Conservation (phyloP, 2,329 filamentous ascomycete genomes). For the Beauveria australis region DNA sequence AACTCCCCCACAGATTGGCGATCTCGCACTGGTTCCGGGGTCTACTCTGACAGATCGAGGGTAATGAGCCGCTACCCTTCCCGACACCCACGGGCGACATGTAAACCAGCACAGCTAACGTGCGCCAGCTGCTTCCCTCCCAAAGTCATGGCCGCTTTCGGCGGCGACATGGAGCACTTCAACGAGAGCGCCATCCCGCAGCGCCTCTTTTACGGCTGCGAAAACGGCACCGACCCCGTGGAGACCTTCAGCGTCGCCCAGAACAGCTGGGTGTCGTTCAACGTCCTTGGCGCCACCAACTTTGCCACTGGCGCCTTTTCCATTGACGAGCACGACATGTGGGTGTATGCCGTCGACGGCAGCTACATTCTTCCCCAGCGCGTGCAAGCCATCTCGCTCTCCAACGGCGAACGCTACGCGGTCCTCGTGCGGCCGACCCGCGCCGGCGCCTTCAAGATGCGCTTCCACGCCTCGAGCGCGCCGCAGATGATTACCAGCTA, state of each 20-base stretch:
- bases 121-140: conserved; percentile 28
- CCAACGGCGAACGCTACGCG: conserved; percentile 47
- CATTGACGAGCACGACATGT: conserved; percentile 46
- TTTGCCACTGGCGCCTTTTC: conserved; percentile 36
- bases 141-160: conserved; percentile 30
- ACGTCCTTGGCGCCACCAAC: conserved; percentile 44
- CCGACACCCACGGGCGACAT: no score
- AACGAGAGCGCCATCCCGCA: conserved; percentile 32
- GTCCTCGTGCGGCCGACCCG: conserved; percentile 39
- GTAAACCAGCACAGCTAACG: not conserved
- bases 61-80: conserved; percentile 16
- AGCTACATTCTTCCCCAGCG: conserved; percentile 44
- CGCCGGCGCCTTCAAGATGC: conserved; percentile 44
- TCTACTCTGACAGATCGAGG: conserved; percentile 33
- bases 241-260: conserved; percentile 34
- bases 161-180: conserved; percentile 14
- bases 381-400: conserved; percentile 37
- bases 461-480: conserved; percentile 38
- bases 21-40: conserved; percentile 21
- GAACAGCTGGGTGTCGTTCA: conserved; percentile 43
- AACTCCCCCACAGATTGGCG: conserved; percentile 22
- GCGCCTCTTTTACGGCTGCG: conserved; percentile 38
- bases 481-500: conserved; percentile 48
- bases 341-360: conserved; percentile 46
- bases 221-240: conserved; percentile 32